phyloP scores from a whole-genome alignment of 2,329 filamentous ascomycete genomes.

The Exserohilum rostratum region DNA sequence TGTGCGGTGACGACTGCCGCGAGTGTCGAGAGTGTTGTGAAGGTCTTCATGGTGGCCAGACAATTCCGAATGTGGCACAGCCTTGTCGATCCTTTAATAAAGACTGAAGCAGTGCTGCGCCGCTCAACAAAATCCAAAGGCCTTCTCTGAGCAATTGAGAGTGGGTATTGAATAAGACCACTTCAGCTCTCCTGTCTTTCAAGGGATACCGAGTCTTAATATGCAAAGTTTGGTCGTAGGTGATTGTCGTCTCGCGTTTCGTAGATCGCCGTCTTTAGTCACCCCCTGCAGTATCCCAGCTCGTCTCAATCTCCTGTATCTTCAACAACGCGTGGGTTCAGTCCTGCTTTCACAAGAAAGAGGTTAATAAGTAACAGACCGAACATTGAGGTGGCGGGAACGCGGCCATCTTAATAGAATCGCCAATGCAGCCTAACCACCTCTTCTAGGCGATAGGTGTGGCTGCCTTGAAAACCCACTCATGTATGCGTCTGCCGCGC shows the following conservation, averaged over 20 bases:
- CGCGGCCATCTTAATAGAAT: background rate
- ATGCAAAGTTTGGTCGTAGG: background rate
- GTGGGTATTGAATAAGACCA: background rate
- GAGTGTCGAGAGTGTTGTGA: slow-evolving; percentile 4
- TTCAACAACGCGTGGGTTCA: background rate
- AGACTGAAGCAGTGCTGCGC: background rate
- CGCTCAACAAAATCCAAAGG: background rate
- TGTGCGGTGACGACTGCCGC: slow-evolving; percentile 8
- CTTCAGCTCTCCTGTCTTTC: background rate
- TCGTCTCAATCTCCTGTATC: background rate
- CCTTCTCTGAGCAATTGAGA: background rate
- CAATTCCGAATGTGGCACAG: background rate
- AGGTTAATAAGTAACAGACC: background rate
- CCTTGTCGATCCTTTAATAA: background rate
- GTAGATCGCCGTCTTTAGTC: background rate
- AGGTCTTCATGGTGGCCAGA: slow-evolving; percentile 6
- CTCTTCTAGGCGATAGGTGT: background rate
- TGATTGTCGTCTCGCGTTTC: background rate
- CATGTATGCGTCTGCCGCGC: slow-evolving; percentile 5
- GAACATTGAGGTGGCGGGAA: background rate
- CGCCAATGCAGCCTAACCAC: background rate
- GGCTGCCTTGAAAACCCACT: slow-evolving; percentile 3
- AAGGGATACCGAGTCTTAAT: background rate
- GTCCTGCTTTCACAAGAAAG: background rate
- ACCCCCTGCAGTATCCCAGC: background rate